phyloP scores from a whole-genome alignment of 805 yeast genomes.

The Nakazawaea molendinolei region DNA sequence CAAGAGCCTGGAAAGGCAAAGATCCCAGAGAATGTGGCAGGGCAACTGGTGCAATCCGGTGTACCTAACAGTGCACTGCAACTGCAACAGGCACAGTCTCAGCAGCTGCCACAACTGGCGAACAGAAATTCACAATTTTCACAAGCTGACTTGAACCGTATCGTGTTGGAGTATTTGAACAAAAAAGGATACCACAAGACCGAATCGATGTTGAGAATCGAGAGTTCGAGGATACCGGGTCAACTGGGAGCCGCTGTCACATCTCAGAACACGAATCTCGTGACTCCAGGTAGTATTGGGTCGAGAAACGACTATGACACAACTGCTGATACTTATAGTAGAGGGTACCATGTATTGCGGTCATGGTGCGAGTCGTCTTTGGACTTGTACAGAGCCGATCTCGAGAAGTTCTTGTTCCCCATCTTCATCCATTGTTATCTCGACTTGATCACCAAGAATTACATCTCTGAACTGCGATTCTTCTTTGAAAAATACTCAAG shows the following conservation, averaged over 20 bases:
- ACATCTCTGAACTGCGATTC: conserved; percentile 52
- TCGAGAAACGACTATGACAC: conserved; percentile 36
- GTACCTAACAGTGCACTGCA: conserved; percentile 18
- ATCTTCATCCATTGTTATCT: conserved; percentile 86
- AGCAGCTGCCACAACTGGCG: conserved; percentile 13
- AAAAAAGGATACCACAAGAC: conserved; percentile 93
- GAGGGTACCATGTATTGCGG: conserved; percentile 74
- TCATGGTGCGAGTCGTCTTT: conserved; percentile 89
- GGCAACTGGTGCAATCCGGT: conserved; percentile 17
- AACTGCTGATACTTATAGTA: conserved; percentile 64
- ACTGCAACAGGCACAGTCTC: conserved; percentile 14
- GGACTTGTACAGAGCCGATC: conserved; percentile 86
- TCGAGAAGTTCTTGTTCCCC: conserved; percentile 80
- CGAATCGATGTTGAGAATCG: conserved; percentile 89
- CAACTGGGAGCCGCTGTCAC: conserved; percentile 44
- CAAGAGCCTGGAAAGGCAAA: no score
- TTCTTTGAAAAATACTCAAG: conserved; percentile 70
- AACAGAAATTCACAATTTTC: conserved; percentile 40
- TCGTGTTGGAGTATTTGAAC: conserved; percentile 86
- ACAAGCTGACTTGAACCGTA: conserved; percentile 83
- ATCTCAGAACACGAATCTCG: conserved; percentile 34
- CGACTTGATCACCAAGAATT: conserved; percentile 65
- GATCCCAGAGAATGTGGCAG: conserved; percentile 19
- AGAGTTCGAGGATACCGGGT: conserved; percentile 57
- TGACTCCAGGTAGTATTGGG: conserved; percentile 24